Base-by-base conservation (phyloP, 495 filamentous ascomycete species). In the Hyaloscypha variabilis region DNA sequence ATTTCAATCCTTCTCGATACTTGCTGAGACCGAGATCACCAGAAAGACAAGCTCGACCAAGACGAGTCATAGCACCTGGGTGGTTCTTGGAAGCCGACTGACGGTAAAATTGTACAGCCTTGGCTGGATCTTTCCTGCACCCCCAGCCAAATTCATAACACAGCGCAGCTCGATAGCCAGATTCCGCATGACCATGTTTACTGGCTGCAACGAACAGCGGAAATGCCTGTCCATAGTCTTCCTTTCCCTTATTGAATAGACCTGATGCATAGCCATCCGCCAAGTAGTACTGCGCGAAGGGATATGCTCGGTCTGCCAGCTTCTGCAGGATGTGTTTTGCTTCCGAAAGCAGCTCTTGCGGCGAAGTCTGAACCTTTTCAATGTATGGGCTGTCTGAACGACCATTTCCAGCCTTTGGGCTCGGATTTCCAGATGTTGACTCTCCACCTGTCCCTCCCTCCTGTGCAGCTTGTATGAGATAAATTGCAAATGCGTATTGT, bases 91-190 rank as follows among this genome's bases (percentile, higher is more conserved):
- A 91, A 14, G 96, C 94, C 2, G 94, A 86, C 57, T 91, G 88
- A 26, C 95, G 88, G 73, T 96, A 91, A 77, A 96, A 99, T 71
- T 97, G 91, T 19, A 93, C 91, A 24, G 96, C 96, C 77, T 97
- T 96, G 39, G 88, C 84, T 49, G 88, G 88, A 72, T 97, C 94
- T 64, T 91, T 92, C 36, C 92, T 85, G 63, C 89, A 93, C 24
- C 95, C 95, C 95, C 96, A 98, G 66, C 93, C 96, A 77, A 97
- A 98, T 73, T 99, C 95, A 77, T 97, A 97, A 80, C 94, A 98
- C 39, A 99, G 79, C 4, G 90, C 95, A 54, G 94, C 89, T 59
- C 95, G 90, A 77, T 97, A 99, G 50, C 88, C 94, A 29, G 96
- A 93, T 78, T 99, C 95, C 30, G 96, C 91, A 73, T 99, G 95